These are phyloP conservation scores for Amanita thiersii DNA, from an alignment of 768 basidiomycete genomes.

Conservation along the genomic window DNA sequence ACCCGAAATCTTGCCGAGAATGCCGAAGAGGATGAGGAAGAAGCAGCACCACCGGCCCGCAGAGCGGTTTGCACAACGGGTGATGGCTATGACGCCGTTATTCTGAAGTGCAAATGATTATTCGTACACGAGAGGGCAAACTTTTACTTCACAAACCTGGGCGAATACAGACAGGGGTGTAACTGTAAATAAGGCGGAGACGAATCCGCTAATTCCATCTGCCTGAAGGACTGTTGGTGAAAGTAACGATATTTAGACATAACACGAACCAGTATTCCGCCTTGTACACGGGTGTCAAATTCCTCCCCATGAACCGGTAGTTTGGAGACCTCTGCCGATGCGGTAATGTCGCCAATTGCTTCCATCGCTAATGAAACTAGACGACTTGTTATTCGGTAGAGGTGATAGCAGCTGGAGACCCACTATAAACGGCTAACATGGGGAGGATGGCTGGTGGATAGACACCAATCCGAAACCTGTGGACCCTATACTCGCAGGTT, in stretches of 20 bases:
- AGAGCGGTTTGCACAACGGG: conserved; percentile 72
- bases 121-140: too few species aligned
- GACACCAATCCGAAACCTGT: conserved; percentile 68
- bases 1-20: conserved; percentile 77
- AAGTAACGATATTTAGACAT: conserved; percentile 31
- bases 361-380: conserved; percentile 72
- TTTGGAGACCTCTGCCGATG: conserved; percentile 74
- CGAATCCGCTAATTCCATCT: conserved; percentile 74
- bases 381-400: not conserved
- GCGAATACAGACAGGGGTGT: conserved; percentile 77
- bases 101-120: conserved; percentile 36
- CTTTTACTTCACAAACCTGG: conserved; percentile 26
- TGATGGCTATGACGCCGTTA: conserved; percentile 78
- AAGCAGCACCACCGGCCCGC: conserved; percentile 75
- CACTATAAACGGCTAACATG: conserved; percentile 31
- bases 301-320: conserved; percentile 64
- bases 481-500: conserved; percentile 37
- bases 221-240: conserved; percentile 37
- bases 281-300: conserved; percentile 79
- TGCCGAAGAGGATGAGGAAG: conserved; percentile 75
- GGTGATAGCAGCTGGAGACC: conserved; percentile 1
- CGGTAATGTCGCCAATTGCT: conserved; percentile 79
- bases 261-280: conserved; percentile 57
- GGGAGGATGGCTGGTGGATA: conserved; percentile 62
- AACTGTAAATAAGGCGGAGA: conserved; percentile 76